Evolutionary conservation across 1,284 basidiomycete genomes (phyloP).

Genomic region (Rhizoctonia solani): DNA sequence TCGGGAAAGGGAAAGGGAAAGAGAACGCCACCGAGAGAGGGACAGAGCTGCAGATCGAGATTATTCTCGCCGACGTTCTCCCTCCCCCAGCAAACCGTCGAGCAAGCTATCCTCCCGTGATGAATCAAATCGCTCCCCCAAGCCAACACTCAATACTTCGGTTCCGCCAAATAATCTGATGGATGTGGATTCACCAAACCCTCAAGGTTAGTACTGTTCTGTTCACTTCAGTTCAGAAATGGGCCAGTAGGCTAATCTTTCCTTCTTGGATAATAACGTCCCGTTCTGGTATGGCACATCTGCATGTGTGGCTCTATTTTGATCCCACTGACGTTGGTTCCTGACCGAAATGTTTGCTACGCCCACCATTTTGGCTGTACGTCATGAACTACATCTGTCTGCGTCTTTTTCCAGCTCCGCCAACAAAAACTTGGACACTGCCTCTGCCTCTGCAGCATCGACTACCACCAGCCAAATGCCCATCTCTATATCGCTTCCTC

Average conservation of each 20-base stretch:
- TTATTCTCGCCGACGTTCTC: neutral
- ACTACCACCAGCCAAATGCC: neutral
- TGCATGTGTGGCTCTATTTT: neutral
- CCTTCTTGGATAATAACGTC: too few species aligned
- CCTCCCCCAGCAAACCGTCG: neutral
- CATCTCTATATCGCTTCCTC: neutral
- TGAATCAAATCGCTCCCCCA: neutral
- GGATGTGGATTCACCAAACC: slow-evolving; percentile 12
- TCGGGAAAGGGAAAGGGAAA: neutral
- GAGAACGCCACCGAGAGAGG: neutral
- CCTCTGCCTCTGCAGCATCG: neutral
- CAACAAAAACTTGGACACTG: neutral
- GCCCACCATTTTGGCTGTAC: neutral
- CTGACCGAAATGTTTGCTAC: neutral
- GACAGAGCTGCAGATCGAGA: neutral
- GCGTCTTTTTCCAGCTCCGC: neutral
- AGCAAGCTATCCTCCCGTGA: neutral
- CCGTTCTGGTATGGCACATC: neutral
- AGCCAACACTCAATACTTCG: neutral
- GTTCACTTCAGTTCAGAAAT: neutral
- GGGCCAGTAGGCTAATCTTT: too few species aligned
- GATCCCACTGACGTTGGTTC: neutral
- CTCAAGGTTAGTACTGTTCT: neutral
- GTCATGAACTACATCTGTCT: neutral
- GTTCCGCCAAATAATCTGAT: neutral